These are phyloP conservation scores for Eucalyptus erythrocorys DNA, from an alignment of 345 rosid genomes.

Conservation along the genomic window DNA sequence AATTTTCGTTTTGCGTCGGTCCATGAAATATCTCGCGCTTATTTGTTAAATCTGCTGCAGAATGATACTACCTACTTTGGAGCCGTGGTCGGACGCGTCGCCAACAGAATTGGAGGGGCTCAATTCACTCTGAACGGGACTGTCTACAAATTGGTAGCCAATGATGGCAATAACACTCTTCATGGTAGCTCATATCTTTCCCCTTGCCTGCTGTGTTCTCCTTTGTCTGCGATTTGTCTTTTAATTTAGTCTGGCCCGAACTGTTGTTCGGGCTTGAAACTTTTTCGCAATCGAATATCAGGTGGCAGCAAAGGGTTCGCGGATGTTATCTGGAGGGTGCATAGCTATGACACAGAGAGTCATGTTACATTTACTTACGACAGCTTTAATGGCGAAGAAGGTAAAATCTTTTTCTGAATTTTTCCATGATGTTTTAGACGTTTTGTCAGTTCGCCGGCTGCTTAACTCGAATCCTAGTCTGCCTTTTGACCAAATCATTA, in stretches of 20 bases:
- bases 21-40: not conserved
- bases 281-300: not conserved
- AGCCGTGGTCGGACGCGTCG: constrained; percentile 76
- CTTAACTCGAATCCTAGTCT: not conserved
- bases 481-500: not conserved
- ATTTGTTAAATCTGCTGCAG: constrained; percentile 8
- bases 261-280: not conserved
- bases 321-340: constrained; percentile 57
- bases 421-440: not conserved
- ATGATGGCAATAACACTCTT: constrained; percentile 68
- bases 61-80: constrained; percentile 72
- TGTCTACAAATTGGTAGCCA: constrained; percentile 31
- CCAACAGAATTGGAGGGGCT: constrained; percentile 68
- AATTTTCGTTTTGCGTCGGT: not conserved
- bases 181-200: constrained; percentile 34
- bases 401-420: constrained; percentile 1
- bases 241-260: not conserved
- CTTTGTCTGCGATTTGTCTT: not conserved
- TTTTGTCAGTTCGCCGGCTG: not conserved
- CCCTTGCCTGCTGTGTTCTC: not conserved
- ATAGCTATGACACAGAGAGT: constrained; percentile 13
- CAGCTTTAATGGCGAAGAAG: constrained; percentile 68
- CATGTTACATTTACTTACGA: constrained; percentile 47
- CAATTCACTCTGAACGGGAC: constrained; percentile 50
- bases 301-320: constrained; percentile 70